phyloP scores from a whole-genome alignment of 2,329 filamentous ascomycete species.

The Truncatella angustata region DNA sequence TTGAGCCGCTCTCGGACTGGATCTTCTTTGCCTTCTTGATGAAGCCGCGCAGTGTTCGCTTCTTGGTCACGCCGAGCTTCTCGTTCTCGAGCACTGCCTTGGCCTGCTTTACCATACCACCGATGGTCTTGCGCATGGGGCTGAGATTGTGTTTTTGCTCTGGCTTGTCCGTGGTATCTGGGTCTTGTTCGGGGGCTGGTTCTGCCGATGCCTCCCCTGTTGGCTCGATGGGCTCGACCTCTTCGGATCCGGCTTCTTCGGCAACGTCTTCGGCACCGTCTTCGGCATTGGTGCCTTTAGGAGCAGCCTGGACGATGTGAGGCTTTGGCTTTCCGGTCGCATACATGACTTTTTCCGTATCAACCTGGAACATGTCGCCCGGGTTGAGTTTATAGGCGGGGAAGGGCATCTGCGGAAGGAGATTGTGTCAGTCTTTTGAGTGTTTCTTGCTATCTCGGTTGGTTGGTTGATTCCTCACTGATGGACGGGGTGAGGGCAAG shows the following conservation, averaged over 20 bases:
- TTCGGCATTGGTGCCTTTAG: constrained; percentile 18
- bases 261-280: constrained; percentile 20
- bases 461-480: too few relatives aligned
- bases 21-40: constrained; percentile 62
- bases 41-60: constrained; percentile 74
- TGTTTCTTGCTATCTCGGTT: background rate
- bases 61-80: constrained; percentile 65
- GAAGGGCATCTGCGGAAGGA: constrained; percentile 70
- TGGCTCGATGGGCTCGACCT: constrained; percentile 9
- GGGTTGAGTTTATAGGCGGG: constrained; percentile 94
- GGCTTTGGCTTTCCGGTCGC: constrained; percentile 77
- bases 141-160: constrained; percentile 25
- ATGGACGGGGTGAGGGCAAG: background rate
- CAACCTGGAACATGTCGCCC: constrained; percentile 97
- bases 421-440: background rate
- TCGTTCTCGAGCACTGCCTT: constrained; percentile 58
- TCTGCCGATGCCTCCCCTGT: constrained; percentile 22
- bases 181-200: constrained; percentile 32
- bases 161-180: constrained; percentile 33
- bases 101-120: constrained; percentile 53
- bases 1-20: constrained; percentile 49
- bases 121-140: constrained; percentile 38
- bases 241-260: constrained; percentile 23
- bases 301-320: constrained; percentile 21
- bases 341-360: constrained; percentile 81